Conservation (phyloP, 202 grass and related monocot species). For the Panicum hallii region DNA sequence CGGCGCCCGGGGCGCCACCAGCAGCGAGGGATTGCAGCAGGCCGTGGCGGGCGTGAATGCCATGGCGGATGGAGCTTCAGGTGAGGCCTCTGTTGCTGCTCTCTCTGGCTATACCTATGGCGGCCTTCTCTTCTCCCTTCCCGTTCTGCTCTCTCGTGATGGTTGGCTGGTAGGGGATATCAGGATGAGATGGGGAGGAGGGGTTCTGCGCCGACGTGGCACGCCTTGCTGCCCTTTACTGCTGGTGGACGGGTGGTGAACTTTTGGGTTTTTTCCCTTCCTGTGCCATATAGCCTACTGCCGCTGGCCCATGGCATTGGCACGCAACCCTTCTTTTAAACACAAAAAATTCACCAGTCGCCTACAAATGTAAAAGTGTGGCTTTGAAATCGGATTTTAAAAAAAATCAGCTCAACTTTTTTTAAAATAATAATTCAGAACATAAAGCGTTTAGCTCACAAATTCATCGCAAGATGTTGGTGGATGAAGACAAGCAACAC, state of each 20-base stretch:
- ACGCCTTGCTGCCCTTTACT: slow-evolving; percentile 49
- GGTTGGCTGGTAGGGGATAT: slow-evolving; percentile 51
- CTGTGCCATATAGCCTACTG: not conserved
- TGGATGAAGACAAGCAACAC: no score
- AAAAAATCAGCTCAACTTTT: no score
- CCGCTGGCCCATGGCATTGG: not conserved
- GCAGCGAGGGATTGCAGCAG: slow-evolving; percentile 38
- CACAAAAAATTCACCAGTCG: no score
- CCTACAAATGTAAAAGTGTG: no score
- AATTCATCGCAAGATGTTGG: no score
- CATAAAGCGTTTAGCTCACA: no score
- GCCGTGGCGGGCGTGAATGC: slow-evolving; percentile 55
- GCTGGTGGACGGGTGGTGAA: not conserved
- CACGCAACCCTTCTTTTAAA: no score
- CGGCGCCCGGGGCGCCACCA: not conserved
- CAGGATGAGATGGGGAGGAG: slow-evolving; percentile 41
- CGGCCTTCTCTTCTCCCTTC: not conserved
- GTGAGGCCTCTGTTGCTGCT: not conserved
- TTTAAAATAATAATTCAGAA: no score
- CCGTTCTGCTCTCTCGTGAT: not conserved
- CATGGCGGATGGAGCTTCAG: slow-evolving; percentile 43
- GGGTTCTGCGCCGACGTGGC: slow-evolving; percentile 61
- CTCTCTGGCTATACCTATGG: not conserved
- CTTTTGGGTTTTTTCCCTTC: not conserved
- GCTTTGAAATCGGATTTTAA: no score